phyloP scores from a whole-genome alignment of 768 basidiomycete species.

The Antrodiella citrinella region DNA sequence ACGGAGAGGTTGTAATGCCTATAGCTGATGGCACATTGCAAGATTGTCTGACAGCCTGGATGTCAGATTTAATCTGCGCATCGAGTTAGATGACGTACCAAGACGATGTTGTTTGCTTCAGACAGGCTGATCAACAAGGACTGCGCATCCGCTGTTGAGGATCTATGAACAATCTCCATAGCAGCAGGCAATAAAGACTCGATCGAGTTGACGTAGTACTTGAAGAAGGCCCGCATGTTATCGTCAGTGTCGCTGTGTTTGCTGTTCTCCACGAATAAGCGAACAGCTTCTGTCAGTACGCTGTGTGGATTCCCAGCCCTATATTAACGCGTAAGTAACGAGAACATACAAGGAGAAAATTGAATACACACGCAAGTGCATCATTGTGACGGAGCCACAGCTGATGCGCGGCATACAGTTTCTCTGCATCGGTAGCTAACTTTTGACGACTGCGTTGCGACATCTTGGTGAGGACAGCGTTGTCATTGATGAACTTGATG shows the following conservation, averaged over 20 bases:
- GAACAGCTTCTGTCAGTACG: conserved; percentile 64
- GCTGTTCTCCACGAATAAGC: conserved; percentile 54
- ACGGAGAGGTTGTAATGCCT: conserved; percentile 61
- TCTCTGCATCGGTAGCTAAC: conserved; percentile 79
- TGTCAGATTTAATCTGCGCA: not conserved
- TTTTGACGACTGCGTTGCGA: conserved; percentile 71
- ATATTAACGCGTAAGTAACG: not conserved
- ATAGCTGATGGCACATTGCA: conserved; percentile 67
- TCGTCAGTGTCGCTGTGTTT: conserved; percentile 61
- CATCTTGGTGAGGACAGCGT: conserved; percentile 76
- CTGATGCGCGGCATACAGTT: conserved; percentile 70
- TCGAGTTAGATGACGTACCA: conserved; percentile 60
- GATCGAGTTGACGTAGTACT: conserved; percentile 48
- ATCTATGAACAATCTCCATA: conserved; percentile 35
- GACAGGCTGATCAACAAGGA: conserved; percentile 40
- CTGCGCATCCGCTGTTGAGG: conserved; percentile 35
- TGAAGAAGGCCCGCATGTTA: conserved; percentile 78
- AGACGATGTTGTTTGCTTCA: conserved; percentile 61
- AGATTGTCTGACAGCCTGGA: conserved; percentile 48
- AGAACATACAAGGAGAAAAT: not conserved
- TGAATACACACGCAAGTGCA: conserved; percentile 43
- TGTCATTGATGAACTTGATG: conserved; percentile 86
- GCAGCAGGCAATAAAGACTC: conserved; percentile 62
- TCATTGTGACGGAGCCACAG: conserved; percentile 77
- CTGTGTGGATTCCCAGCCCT: conserved; percentile 52